These are phyloP conservation scores for Leptodontidium sp. DNA, from an alignment of 2,329 filamentous ascomycete species.

Conservation along the genomic window DNA sequence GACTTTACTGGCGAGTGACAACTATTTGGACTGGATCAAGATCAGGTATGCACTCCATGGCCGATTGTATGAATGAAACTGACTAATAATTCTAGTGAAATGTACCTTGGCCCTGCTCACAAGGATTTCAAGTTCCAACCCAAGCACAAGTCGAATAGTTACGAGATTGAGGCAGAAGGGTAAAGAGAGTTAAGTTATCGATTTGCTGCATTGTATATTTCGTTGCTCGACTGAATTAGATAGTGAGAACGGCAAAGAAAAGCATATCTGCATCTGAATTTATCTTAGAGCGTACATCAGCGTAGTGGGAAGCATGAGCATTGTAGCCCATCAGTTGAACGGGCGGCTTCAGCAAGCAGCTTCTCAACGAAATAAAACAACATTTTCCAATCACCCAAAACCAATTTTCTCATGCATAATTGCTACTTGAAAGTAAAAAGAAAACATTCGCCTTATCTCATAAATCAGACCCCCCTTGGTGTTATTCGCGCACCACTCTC, in stretches of 20 bases:
- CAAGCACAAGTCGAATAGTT: conserved; percentile 96
- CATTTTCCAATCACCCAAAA: not conserved
- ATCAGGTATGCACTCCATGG: conserved; percentile 75
- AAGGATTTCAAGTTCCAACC: conserved; percentile 93
- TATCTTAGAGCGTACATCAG: too few relatives aligned
- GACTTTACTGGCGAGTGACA: conserved; percentile 87
- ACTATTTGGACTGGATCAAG: conserved; percentile 99
- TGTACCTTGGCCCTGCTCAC: conserved; percentile 94
- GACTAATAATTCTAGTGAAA: conserved; percentile 70
- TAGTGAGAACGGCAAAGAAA: too few relatives aligned
- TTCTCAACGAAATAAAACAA: not conserved
- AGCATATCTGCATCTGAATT: not conserved
- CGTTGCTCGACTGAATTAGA: not conserved
- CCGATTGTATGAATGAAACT: not conserved
- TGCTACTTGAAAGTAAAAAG: not conserved
- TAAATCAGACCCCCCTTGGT: too few relatives aligned
- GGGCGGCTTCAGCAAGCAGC: not conserved
- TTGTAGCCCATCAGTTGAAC: not conserved
- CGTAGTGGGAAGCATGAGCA: not conserved
- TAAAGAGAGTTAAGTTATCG: conserved; percentile 44
- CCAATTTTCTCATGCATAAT: not conserved
- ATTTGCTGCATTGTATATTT: not conserved
- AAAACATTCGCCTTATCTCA: not conserved
- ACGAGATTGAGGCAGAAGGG: conserved; percentile 82
- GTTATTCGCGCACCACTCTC: too few relatives aligned